Evolutionary conservation across 768 basidiomycete genomes (phyloP).

Genomic region (Calocybe gangraenosa): DNA sequence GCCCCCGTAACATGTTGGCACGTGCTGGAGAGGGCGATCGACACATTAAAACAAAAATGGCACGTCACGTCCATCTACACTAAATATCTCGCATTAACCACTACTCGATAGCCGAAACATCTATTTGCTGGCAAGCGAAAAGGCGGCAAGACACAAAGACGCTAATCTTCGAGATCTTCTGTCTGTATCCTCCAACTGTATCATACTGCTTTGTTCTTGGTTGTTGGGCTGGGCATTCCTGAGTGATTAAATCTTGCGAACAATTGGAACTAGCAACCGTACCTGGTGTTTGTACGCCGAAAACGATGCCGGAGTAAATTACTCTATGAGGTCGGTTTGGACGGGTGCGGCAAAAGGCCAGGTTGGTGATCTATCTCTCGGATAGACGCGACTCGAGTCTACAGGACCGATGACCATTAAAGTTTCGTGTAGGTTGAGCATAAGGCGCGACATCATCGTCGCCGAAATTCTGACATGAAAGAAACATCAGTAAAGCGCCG

Average conservation of each 20-base stretch:
- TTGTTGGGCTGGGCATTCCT: too few species aligned
- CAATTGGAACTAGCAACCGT: too few species aligned
- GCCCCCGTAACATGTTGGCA: conserved; percentile 82
- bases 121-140: conserved; percentile 84
- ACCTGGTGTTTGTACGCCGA: too few species aligned
- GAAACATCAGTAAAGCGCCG: neutral
- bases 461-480: conserved; percentile 39
- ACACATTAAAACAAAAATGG: conserved; percentile 80
- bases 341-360: too few species aligned
- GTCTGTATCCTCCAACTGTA: conserved; percentile 6
- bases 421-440: conserved; percentile 49
- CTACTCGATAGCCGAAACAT: conserved; percentile 70
- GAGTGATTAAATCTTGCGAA: too few species aligned
- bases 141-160: conserved; percentile 76
- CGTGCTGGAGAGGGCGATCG: conserved; percentile 91
- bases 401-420: neutral
- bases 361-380: too few species aligned
- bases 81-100: conserved; percentile 8
- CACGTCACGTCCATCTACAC: conserved; percentile 32
- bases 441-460: conserved; percentile 50
- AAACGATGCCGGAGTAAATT: too few species aligned
- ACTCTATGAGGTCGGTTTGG: too few species aligned
- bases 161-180: conserved; percentile 36
- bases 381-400: neutral
- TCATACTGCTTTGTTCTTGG: conserved; percentile 10